A percentile compares a stretch with the other conserved stretches of the same genome.
Evolutionary conservation across 805 yeast species (phyloP).

Genomic region (Isabelozyma rhagii): DNA sequence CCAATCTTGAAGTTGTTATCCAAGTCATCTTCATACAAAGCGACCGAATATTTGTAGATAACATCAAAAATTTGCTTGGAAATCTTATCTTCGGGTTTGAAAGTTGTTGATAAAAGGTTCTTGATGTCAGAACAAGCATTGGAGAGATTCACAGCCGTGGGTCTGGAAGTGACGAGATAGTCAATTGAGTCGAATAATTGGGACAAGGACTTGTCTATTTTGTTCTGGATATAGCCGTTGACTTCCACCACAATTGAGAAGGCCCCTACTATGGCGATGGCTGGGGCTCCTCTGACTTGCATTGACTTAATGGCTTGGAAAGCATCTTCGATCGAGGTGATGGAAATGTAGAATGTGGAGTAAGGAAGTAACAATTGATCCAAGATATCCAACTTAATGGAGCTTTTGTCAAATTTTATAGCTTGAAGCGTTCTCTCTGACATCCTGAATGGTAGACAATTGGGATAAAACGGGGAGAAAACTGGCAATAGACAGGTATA

Average conservation of each 20-base stretch:
- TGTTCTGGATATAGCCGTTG: slow-evolving; percentile 19
- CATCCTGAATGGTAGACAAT: neutral
- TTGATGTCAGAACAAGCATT: slow-evolving; percentile 64
- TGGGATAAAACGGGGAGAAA: neutral
- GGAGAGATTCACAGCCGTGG: slow-evolving; percentile 91
- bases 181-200: slow-evolving; percentile 51
- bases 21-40: slow-evolving; percentile 71
- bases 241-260: slow-evolving; percentile 77
- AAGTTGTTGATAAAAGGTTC: slow-evolving; percentile 16
- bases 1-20: slow-evolving; percentile 79
- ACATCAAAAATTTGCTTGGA: slow-evolving; percentile 19
- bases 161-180: slow-evolving; percentile 72
- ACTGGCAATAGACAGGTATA: neutral
- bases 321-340: slow-evolving; percentile 69
- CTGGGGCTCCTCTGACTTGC: slow-evolving; percentile 99
- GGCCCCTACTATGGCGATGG: slow-evolving; percentile 93
- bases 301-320: slow-evolving; percentile 77
- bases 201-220: slow-evolving; percentile 19
- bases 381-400: slow-evolving; percentile 53
- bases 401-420: slow-evolving; percentile 55
- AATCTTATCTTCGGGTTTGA: slow-evolving; percentile 20
- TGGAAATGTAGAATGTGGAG: slow-evolving; percentile 61
- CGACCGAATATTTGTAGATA: slow-evolving; percentile 45
- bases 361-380: slow-evolving; percentile 87
- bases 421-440: slow-evolving; percentile 45